Base-by-base conservation (phyloP, 768 basidiomycete genomes). In the Hypholoma sublateritium region DNA sequence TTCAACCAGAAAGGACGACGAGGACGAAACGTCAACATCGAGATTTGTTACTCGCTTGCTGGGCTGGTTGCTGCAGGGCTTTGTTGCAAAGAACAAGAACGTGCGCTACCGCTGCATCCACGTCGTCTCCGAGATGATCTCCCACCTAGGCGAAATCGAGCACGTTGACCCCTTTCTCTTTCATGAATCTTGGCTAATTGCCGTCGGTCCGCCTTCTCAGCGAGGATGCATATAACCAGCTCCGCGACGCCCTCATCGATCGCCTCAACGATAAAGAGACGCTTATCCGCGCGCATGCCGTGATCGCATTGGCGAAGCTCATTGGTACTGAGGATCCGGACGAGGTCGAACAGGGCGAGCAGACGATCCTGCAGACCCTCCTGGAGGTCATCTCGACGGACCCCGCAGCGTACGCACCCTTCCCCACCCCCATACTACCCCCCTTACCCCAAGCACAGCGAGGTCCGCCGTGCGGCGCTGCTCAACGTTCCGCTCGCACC, bases 391-490 rank as follows among this genome's bases (percentile, higher is more conserved):
- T 96, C 17, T 74, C 77, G 16, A 81, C 85, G 59, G 96, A 98
- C 60, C 81, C 89, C 1, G 86, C 93, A 14, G 86, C 77, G 80
- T 82, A 60, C 55, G 80, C 25, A 13, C 22, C 4, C 2, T n/a
- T 28, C 19, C 22, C 12, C 39, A 8, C n/a, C 22, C n/a, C 22
- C n/a, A 11, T 41, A 43, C 17, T 16, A 8, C 3, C 14, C 13
- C 13, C 50, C 21, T 43, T 32, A 46, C 9, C 8, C 19, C 39
- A 7, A 36, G 50, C 34, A 42, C 56, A 82, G 93, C 1, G 96
- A 98, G 63, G 95, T 98, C n/a, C 91, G 96, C 12, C 86, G 94
- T 22, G 90, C 93, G 0, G 89, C 89, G 1, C 79, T 98, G 0
- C 75, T 94, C 56, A 88, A 91, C 61, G 76, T 94, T 1, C 88